Evolutionary conservation across 2,329 filamentous ascomycete genomes (phyloP).

Genomic region (Zasmidium angulare): DNA sequence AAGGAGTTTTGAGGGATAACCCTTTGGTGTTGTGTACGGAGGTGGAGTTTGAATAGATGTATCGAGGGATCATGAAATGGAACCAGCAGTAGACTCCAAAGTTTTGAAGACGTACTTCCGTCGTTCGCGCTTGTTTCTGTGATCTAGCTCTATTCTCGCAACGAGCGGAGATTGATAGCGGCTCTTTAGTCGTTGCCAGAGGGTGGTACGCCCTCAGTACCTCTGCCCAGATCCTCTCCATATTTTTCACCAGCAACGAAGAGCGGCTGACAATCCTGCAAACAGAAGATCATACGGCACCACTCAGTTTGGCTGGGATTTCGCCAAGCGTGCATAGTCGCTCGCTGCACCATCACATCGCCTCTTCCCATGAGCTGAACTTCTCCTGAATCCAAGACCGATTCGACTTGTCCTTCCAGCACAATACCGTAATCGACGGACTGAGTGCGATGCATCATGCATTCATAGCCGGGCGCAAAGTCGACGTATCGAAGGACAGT

Average conservation of each 20-base stretch:
- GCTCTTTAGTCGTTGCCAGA: constrained; percentile 19
- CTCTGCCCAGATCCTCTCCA: constrained; percentile 32
- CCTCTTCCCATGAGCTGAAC: constrained; percentile 35
- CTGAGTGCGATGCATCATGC: constrained; percentile 40
- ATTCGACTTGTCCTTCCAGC: constrained; percentile 36
- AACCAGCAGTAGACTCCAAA: too few species aligned
- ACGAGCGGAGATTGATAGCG: not conserved
- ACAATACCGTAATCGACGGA: constrained; percentile 40
- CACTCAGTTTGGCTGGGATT: constrained; percentile 35
- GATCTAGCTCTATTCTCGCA: not conserved
- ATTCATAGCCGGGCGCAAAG: constrained; percentile 35
- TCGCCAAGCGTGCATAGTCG: constrained; percentile 40
- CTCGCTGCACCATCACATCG: constrained; percentile 40
- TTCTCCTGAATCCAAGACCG: constrained; percentile 36
- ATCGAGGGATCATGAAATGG: too few species aligned
- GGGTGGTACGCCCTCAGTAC: constrained; percentile 18
- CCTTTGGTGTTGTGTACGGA: constrained; percentile 24
- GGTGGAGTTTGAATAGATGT: constrained; percentile 11
- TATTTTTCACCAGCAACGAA: constrained; percentile 30
- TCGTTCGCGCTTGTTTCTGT: not conserved
- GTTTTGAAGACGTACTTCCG: too few species aligned
- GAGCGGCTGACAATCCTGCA: constrained; percentile 33
- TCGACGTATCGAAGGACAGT: constrained; percentile 47
- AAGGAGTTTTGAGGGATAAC: constrained; percentile 24
- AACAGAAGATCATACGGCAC: constrained; percentile 37